Conservation (phyloP, 2,329 filamentous ascomycete species). For the Ramichloridium luteum region DNA sequence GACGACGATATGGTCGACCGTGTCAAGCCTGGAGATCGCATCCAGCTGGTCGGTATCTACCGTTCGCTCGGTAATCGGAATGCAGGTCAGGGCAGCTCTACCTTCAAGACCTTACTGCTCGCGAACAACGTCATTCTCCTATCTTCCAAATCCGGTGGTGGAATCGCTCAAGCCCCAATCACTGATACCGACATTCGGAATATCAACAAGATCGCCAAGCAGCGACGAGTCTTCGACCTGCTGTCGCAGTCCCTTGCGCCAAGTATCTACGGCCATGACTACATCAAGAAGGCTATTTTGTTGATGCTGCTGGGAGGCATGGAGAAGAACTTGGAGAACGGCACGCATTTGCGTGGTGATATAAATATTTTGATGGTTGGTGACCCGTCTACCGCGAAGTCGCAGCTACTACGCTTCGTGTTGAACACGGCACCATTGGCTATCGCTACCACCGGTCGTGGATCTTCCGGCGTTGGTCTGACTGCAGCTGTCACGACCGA, state of each 20-base stretch:
- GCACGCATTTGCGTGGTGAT: slow-evolving; percentile 92
- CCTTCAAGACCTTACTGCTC: slow-evolving; percentile 87
- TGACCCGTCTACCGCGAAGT: slow-evolving; percentile 96
- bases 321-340: slow-evolving; percentile 98
- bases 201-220: slow-evolving; percentile 95
- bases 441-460: slow-evolving; percentile 87
- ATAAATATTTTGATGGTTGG: slow-evolving; percentile 99
- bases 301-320: slow-evolving; percentile 90
- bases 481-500: slow-evolving; percentile 93
- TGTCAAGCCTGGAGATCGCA: slow-evolving; percentile 88
- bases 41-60: slow-evolving; percentile 94
- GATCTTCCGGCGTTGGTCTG: slow-evolving; percentile 93
- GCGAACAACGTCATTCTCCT: slow-evolving; percentile 92
- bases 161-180: slow-evolving; percentile 80
- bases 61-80: slow-evolving; percentile 91
- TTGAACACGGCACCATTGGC: slow-evolving; percentile 92
- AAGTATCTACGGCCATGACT: slow-evolving; percentile 91
- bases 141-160: slow-evolving; percentile 90
- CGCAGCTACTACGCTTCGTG: slow-evolving; percentile 92
- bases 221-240: slow-evolving; percentile 82
- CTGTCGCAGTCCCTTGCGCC: slow-evolving; percentile 89
- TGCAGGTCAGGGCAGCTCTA: slow-evolving; percentile 74
- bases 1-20: slow-evolving; percentile 93
- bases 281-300: slow-evolving; percentile 95
- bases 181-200: slow-evolving; percentile 96